These are phyloP conservation scores for Magnolia officinalis DNA, from an alignment of 164 flowering plant species.

Conservation along the genomic window DNA sequence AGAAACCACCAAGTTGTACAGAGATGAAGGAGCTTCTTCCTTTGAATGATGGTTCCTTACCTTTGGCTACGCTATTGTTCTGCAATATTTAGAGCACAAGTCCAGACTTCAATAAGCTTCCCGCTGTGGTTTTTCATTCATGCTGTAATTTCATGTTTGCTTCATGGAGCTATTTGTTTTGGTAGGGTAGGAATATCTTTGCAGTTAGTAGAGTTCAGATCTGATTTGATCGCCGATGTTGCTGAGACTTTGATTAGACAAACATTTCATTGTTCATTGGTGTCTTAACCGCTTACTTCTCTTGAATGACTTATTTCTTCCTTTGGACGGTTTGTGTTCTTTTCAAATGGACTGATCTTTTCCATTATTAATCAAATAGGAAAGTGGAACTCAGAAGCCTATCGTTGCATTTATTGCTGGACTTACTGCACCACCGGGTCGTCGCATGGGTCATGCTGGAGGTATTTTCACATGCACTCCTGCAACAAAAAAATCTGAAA, in stretches of 20 bases:
- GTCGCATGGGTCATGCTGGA: slow-evolving; percentile 99
- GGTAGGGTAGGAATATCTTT: neutral
- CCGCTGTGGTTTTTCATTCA: neutral
- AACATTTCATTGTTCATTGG: neutral
- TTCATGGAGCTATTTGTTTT: neutral
- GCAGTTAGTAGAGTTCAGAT: too few relatives aligned
- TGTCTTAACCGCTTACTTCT: neutral
- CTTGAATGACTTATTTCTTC: neutral
- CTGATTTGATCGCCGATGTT: too few relatives aligned
- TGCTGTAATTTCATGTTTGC: neutral
- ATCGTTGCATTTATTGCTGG: slow-evolving; percentile 97
- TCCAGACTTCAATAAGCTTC: neutral
- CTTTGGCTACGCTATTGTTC: neutral
- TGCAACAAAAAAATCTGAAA: neutral
- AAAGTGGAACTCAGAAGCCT: slow-evolving; percentile 92
- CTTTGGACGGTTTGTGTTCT: neutral
- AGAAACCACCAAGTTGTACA: neutral
- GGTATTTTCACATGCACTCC: slow-evolving; percentile 38
- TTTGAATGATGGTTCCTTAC: neutral
- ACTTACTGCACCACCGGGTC: slow-evolving; percentile 98
- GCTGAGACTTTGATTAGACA: neutral
- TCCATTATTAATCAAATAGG: slow-evolving; percentile 43
- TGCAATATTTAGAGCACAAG: neutral
- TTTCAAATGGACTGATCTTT: neutral
- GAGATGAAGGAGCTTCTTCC: neutral